Evolutionary conservation across 2,329 filamentous ascomycete species (phyloP), one percentile per base, ranked within the genome.

Genomic region (Rhytidhysteron rufulum): DNA sequence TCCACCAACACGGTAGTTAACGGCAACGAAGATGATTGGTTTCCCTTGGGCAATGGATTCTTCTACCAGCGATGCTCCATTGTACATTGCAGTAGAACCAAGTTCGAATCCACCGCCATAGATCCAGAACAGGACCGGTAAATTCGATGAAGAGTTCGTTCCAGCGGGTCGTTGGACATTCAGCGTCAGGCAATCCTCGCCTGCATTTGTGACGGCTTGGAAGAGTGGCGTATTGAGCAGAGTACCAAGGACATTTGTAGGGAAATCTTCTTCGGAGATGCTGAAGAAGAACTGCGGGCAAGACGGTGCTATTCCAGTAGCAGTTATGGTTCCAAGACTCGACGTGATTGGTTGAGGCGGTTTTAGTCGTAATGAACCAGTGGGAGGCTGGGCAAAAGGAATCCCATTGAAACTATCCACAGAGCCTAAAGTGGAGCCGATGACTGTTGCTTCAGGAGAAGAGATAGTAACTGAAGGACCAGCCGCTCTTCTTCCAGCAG

Each of bases 1-100:
- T 0, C 80, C 85, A 6, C 78, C 83, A 1, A 86, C 70, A 2
- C 86, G 82, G 65, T 94, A 90, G 66, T 89, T 90, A 55, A 90
- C 80, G 0, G 82, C 77, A 0, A 91, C 86, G 39, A 83, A 86
- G 34, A 94, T 67, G 46, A 91, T 80, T 0, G 83, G 82, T 63
- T 86, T 79, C 22, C 72, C 72, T 39, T 75, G 50, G 0, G 53
- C 47, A 10, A 76, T 63, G 1, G 73, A 73, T 40, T 66, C 60
- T 29, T 48, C 35, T 10, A 73, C 53, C 10, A 73, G 49, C 5
- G 57, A 60, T 4, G 58, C 58, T 8, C 65, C 69, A 46, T 72
- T 64, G 37, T 72, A 71, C 57, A 63, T 65, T 4, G 51, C 42
- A 7, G 58, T 64, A 5, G 55, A 60, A 16, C 65, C 66, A 18